A percentile compares a stretch with the other conserved stretches of the same genome.
phyloP scores from a whole-genome alignment of 2,329 filamentous ascomycete species.

The Botrytis deweyae region DNA sequence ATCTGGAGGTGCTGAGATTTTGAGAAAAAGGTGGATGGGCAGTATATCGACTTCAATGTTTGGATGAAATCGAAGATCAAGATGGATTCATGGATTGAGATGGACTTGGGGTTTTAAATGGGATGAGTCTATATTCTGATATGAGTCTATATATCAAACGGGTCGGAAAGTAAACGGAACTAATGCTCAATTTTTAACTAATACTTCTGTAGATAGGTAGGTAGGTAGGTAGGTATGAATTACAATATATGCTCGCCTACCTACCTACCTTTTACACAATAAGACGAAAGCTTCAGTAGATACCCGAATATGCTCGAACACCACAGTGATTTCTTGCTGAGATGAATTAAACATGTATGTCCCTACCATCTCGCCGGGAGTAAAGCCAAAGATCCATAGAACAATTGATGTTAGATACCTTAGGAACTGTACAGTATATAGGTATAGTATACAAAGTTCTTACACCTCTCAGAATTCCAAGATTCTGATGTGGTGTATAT shows the following conservation, averaged over 20 bases:
- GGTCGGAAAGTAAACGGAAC: too few relatives aligned
- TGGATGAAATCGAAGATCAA: background rate
- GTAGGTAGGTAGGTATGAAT: background rate
- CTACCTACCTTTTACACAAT: background rate
- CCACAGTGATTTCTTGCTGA: too few relatives aligned
- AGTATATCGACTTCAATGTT: background rate
- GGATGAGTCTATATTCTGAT: background rate
- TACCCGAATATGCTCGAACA: background rate
- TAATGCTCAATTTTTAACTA: too few relatives aligned
- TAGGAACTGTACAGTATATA: background rate
- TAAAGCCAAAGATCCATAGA: background rate
- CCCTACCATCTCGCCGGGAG: background rate
- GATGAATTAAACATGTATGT: background rate
- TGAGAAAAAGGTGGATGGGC: background rate
- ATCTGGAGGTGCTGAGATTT: background rate
- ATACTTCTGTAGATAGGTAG: background rate
- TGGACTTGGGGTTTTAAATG: background rate
- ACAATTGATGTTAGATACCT: background rate
- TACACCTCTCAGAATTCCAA: fast-evolving
- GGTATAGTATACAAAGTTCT: background rate
- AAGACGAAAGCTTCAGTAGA: background rate
- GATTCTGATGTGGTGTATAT: background rate
- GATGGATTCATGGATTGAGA: background rate
- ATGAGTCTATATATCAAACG: background rate
- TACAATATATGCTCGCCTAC: background rate